Conservation (phyloP, 179 eudicot genomes). For the Camellia oleifera region DNA sequence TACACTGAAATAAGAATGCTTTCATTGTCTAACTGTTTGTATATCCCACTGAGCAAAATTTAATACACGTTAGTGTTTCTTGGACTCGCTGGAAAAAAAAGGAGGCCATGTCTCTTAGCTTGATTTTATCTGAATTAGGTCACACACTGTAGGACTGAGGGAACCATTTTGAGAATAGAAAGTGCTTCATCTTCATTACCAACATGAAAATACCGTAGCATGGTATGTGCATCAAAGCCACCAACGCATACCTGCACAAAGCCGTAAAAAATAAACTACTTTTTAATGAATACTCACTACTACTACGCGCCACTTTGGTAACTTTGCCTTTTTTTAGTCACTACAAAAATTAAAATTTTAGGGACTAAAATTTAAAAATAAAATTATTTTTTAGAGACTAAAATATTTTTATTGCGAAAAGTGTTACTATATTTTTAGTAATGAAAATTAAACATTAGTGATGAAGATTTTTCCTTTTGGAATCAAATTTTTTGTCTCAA, state of each 20-base stretch:
- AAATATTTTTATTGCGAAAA: no score
- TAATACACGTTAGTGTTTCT: not conserved
- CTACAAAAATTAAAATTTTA: no score
- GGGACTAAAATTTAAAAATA: no score
- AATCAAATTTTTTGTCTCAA: no score
- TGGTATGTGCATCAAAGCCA: conserved; percentile 87
- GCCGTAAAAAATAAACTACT: no score
- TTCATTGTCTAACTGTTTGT: not conserved
- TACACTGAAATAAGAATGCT: not conserved
- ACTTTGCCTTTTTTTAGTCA: no score
- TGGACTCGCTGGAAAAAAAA: not conserved
- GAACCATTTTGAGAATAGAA: conserved; percentile 50
- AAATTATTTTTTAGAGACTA: no score
- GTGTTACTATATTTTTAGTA: no score
- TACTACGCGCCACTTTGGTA: no score
- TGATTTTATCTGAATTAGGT: not conserved
- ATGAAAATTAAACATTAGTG: no score
- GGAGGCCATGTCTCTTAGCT: not conserved
- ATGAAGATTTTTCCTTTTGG: no score
- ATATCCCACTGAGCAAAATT: not conserved
- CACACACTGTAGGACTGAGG: conserved; percentile 51
- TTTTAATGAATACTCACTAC: not conserved
- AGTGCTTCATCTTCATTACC: conserved; percentile 69
- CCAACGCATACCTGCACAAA: conserved; percentile 58
- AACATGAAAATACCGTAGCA: conserved; percentile 74